These are phyloP conservation scores for Coffea canephora DNA, from an alignment of 257 asterid genomes.

Conservation along the genomic window DNA sequence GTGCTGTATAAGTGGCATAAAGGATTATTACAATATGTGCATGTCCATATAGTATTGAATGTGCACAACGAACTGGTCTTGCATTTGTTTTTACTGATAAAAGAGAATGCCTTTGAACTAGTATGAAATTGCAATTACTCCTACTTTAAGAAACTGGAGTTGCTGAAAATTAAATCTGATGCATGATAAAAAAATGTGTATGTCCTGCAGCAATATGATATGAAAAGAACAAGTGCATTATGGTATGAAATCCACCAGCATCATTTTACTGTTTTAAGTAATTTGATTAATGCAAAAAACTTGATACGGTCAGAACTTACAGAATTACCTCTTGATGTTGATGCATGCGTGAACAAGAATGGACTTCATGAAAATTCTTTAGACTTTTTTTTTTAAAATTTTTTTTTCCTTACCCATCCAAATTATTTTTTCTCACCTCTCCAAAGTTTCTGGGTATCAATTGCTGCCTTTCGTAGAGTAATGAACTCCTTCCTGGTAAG, in stretches of 20 bases:
- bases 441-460: conserved; percentile 65
- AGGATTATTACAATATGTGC: background rate
- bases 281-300: background rate
- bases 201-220: background rate
- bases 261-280: background rate
- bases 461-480: conserved; percentile 61
- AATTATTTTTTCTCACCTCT: conserved; percentile 55
- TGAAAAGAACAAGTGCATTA: background rate
- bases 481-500: conserved; percentile 74
- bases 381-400: background rate
- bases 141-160: background rate
- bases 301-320: background rate
- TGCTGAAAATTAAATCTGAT: background rate
- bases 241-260: background rate
- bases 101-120: background rate
- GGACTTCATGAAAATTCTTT: background rate
- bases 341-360: background rate
- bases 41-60: background rate
- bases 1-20: conserved; percentile 45
- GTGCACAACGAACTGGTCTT: background rate
- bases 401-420: conserved; percentile 75
- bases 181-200: background rate
- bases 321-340: background rate
- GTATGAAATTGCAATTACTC: background rate
- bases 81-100: background rate